Evolutionary conservation across 495 filamentous ascomycete genomes (phyloP).

Genomic region (Hyaloscypha hepaticicola): DNA sequence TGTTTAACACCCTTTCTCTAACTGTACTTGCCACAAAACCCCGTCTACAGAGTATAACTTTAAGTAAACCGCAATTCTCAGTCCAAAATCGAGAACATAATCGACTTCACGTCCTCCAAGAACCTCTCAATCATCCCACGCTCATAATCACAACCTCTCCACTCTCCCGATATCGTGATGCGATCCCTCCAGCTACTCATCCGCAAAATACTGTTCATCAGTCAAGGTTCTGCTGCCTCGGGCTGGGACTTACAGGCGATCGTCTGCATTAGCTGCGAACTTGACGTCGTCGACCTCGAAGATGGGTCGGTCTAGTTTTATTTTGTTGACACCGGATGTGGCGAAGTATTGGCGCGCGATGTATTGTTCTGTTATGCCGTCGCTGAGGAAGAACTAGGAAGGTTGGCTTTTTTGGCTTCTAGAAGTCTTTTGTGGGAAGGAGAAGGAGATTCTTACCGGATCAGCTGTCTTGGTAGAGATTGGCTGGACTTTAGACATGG

Average conservation of each 20-base stretch:
- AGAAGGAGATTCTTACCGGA: slow-evolving; percentile 7
- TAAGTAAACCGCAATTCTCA: neutral
- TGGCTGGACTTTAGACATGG: neutral
- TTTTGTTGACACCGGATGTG: neutral
- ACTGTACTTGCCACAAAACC: neutral
- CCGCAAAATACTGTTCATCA: slow-evolving; percentile 14
- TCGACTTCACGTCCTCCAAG: slow-evolving; percentile 12
- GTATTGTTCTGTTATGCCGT: slow-evolving; percentile 24
- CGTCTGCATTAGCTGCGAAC: slow-evolving; percentile 20
- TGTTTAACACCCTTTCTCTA: neutral
- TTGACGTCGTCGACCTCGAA: slow-evolving; percentile 18
- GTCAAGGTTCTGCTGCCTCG: neutral
- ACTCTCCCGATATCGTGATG: slow-evolving; percentile 19
- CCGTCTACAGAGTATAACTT: neutral
- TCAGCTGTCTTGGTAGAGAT: neutral
- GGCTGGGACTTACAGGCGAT: slow-evolving; percentile 9
- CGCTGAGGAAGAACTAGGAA: slow-evolving; percentile 23
- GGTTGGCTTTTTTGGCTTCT: neutral
- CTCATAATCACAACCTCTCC: slow-evolving; percentile 14
- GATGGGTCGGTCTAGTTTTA: neutral
- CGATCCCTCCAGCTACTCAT: slow-evolving; percentile 14
- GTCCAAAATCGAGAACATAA: slow-evolving; percentile 12
- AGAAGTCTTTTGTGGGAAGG: neutral
- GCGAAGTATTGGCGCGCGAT: slow-evolving; percentile 7
- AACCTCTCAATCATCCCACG: neutral